These are phyloP conservation scores for Ustilaginoidea virens DNA, from an alignment of 2,329 filamentous ascomycete genomes.

Conservation along the genomic window DNA sequence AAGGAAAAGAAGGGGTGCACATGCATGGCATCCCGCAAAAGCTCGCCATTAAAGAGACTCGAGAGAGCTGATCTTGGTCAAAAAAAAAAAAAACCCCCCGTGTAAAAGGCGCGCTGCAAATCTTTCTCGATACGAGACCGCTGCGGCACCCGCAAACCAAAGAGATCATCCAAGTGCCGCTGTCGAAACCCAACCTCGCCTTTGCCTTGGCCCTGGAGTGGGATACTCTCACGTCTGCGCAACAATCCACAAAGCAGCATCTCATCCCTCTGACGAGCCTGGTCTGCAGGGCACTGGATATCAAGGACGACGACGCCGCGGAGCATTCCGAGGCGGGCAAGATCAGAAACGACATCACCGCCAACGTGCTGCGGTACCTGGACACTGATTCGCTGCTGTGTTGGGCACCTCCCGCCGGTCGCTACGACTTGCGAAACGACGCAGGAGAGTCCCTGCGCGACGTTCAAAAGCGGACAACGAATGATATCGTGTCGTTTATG, in stretches of 20 bases:
- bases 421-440: slow-evolving; percentile 30
- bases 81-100: neutral
- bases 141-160: slow-evolving; percentile 66
- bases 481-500: slow-evolving; percentile 57
- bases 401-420: slow-evolving; percentile 50
- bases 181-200: slow-evolving; percentile 66
- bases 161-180: slow-evolving; percentile 54
- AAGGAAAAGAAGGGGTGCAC: neutral
- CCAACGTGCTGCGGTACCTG: slow-evolving; percentile 67
- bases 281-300: slow-evolving; percentile 68
- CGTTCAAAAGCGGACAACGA: slow-evolving; percentile 53
- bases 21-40: no score
- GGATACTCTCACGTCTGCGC: slow-evolving; percentile 68
- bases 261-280: slow-evolving; percentile 83
- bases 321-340: slow-evolving; percentile 22
- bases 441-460: slow-evolving; percentile 48
- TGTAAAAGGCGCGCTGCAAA: slow-evolving; percentile 28
- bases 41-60: neutral
- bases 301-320: slow-evolving; percentile 47
- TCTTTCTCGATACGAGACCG: slow-evolving; percentile 65
- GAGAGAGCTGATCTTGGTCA: no score
- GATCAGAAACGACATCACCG: slow-evolving; percentile 48
- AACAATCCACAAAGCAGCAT: slow-evolving; percentile 74
- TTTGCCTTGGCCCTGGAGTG: slow-evolving; percentile 82
- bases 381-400: slow-evolving; percentile 87